phyloP scores from a whole-genome alignment of 2,329 filamentous ascomycete species.

The Lachnellula suecica region DNA sequence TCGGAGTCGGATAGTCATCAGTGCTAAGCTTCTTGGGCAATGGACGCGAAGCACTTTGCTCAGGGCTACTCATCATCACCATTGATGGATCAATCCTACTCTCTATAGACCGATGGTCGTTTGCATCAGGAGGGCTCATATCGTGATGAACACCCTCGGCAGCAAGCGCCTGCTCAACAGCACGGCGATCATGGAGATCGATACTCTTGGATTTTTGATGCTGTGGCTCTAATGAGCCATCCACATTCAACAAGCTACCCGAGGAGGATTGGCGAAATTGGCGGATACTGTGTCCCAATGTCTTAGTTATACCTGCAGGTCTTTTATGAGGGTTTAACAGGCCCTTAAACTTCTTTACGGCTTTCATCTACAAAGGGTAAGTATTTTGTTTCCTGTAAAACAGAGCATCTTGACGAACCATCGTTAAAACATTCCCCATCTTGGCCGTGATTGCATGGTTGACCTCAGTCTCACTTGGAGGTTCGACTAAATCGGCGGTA shows the following conservation, averaged over 20 bases:
- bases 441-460: slow-evolving; percentile 88
- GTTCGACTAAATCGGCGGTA: slow-evolving; percentile 74
- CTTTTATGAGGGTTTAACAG: slow-evolving; percentile 59
- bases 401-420: slow-evolving; percentile 52
- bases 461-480: slow-evolving; percentile 86
- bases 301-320: slow-evolving; percentile 52
- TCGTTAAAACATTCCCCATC: slow-evolving; percentile 81
- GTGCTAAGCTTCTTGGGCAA: slow-evolving; percentile 13
- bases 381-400: background rate
- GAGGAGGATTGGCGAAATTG: slow-evolving; percentile 49
- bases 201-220: slow-evolving; percentile 46
- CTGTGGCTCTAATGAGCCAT: slow-evolving; percentile 35
- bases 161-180: slow-evolving; percentile 48
- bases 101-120: slow-evolving; percentile 3
- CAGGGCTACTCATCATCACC: background rate
- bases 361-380: slow-evolving; percentile 67
- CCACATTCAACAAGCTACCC: slow-evolving; percentile 39
- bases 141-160: slow-evolving; percentile 53
- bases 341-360: slow-evolving; percentile 83
- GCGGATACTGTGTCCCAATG: slow-evolving; percentile 56
- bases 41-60: slow-evolving; percentile 1
- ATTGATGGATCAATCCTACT: slow-evolving; percentile 12
- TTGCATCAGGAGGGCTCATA: slow-evolving; percentile 30
- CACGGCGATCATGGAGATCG: slow-evolving; percentile 49
- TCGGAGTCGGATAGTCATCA: slow-evolving; percentile 28